These are phyloP conservation scores for Cucurbita moschata DNA, from an alignment of 306 rosid species.

Conservation along the genomic window DNA sequence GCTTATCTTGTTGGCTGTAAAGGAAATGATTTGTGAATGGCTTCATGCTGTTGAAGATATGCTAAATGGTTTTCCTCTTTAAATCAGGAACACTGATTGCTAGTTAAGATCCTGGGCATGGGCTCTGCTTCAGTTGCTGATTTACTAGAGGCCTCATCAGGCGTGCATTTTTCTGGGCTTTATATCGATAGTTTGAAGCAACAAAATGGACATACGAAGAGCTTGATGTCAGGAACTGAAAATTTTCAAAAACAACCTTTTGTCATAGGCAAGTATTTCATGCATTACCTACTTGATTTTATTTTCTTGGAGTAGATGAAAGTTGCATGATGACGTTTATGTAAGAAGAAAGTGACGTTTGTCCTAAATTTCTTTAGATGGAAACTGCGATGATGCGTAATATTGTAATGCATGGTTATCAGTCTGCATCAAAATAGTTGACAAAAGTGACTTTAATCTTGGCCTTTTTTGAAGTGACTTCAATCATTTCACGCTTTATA, in stretches of 20 bases:
- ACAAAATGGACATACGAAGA: conserved; percentile 29
- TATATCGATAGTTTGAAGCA: conserved; percentile 52
- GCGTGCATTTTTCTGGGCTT: conserved; percentile 88
- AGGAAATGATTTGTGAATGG: background rate
- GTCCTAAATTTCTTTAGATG: background rate
- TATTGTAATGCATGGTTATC: background rate
- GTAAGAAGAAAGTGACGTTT: background rate
- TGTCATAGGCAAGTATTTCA: conserved; percentile 54
- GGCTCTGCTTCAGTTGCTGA: conserved; percentile 57
- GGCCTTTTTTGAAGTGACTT: background rate
- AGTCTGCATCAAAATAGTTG: background rate
- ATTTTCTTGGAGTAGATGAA: background rate
- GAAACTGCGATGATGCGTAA: background rate
- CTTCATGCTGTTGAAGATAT: background rate
- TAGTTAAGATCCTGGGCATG: conserved; percentile 35
- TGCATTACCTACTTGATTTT: background rate
- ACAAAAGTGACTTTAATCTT: background rate
- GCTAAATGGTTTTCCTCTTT: background rate
- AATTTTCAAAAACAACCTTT: conserved; percentile 62
- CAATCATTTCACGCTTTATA: background rate
- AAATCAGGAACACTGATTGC: background rate
- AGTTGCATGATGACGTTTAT: background rate
- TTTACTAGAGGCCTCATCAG: conserved; percentile 80
- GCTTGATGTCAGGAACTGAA: conserved; percentile 43
- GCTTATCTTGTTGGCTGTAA: background rate